Evolutionary conservation across 208 protist species (phyloP).

Genomic region (Phytomonas sp.): DNA sequence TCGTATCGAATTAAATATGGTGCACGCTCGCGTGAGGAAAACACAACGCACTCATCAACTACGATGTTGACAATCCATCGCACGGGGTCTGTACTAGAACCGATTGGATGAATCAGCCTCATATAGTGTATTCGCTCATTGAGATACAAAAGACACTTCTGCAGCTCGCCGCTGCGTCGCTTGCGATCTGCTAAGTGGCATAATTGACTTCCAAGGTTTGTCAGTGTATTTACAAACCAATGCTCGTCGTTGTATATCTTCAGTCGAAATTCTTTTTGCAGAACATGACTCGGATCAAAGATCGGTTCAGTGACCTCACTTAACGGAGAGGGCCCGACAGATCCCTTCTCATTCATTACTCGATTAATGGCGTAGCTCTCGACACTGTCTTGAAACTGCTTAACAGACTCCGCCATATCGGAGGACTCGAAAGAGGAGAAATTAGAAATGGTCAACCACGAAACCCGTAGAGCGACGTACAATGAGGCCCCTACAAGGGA

Average conservation of each 20-base stretch:
- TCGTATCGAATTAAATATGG: constrained; percentile 81
- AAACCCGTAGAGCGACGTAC: constrained; percentile 54
- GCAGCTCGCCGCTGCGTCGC: constrained; percentile 67
- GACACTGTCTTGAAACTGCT: constrained; percentile 74
- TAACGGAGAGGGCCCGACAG: background rate
- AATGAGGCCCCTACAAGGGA: constrained; percentile 70
- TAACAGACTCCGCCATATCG: constrained; percentile 47
- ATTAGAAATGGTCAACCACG: constrained; percentile 51
- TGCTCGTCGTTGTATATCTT: constrained; percentile 80
- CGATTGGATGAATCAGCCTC: constrained; percentile 67
- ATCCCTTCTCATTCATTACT: constrained; percentile 7
- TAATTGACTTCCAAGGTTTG: constrained; percentile 62
- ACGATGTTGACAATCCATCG: constrained; percentile 80
- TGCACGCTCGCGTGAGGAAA: constrained; percentile 78
- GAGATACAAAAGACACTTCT: constrained; percentile 38
- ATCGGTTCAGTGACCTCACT: background rate
- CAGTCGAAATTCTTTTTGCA: constrained; percentile 71
- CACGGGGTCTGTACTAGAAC: constrained; percentile 48
- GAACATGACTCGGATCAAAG: constrained; percentile 17
- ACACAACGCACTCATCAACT: constrained; percentile 85
- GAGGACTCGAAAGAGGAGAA: constrained; percentile 25
- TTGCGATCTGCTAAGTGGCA: constrained; percentile 55
- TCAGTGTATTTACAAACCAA: constrained; percentile 62
- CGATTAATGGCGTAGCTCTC: constrained; percentile 87
- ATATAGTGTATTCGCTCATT: constrained; percentile 47